Percentiles rank a stretch among this genome's conserved stretches.
Conservation (phyloP, 2,329 filamentous ascomycete species). For the Fusarium papillatum region DNA sequence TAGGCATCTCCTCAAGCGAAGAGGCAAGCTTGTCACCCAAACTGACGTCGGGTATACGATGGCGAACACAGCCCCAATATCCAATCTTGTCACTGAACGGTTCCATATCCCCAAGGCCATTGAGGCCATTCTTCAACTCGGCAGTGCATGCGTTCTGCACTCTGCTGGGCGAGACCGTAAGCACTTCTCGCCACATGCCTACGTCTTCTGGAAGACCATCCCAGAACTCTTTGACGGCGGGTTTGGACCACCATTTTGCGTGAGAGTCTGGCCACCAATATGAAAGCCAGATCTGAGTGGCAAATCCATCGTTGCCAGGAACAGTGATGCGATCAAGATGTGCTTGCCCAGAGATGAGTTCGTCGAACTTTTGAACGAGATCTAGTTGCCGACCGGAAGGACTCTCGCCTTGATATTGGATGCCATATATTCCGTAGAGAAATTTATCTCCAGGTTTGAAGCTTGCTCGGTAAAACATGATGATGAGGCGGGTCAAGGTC, state of each 20-base stretch:
- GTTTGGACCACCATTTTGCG: constrained; percentile 6
- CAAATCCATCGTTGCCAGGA: background rate
- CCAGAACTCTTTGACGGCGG: constrained; percentile 1
- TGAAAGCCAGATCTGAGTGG: constrained; percentile 8
- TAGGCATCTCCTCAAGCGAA: background rate
- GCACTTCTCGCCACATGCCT: constrained; percentile 11
- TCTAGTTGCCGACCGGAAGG: background rate
- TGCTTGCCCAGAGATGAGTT: background rate
- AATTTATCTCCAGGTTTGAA: background rate
- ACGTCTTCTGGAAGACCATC: background rate
- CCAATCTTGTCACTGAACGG: background rate
- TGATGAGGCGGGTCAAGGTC: no score
- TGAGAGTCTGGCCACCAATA: constrained; percentile 3
- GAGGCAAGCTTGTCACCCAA: background rate
- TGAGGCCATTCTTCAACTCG: background rate
- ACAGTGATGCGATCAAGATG: background rate
- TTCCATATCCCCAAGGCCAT: background rate
- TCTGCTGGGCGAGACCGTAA: background rate
- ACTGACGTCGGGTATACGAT: background rate
- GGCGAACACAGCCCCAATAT: constrained; percentile 15
- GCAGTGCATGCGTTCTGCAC: constrained; percentile 2
- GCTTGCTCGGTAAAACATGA: background rate
- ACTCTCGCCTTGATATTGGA: background rate
- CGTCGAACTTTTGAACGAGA: background rate
- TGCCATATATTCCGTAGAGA: background rate